phyloP scores from a whole-genome alignment of 139 green algal species.

The Raphidocelis subcapitata region DNA sequence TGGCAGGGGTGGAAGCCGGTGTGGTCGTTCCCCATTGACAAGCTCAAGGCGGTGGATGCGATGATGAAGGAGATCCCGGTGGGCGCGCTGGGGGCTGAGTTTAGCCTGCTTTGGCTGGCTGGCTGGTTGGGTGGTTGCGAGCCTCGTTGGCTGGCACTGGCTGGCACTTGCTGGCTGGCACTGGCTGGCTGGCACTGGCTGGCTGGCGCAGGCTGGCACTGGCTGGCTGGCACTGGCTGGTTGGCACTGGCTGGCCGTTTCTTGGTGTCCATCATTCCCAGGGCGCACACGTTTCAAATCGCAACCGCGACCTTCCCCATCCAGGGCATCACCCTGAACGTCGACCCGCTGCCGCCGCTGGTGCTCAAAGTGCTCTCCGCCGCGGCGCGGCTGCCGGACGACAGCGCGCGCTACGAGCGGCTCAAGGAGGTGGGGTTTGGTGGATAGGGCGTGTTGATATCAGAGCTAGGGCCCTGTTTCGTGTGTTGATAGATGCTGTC shows the following conservation, averaged over 20 bases:
- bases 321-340: neutral
- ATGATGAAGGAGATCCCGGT: conserved; percentile 9
- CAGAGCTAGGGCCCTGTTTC: too few relatives aligned
- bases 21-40: conserved; percentile 13
- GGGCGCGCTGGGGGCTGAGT: neutral
- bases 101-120: neutral
- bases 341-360: conserved; percentile 15
- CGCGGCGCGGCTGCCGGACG: conserved; percentile 28
- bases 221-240: neutral
- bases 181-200: neutral
- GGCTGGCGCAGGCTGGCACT: neutral
- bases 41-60: conserved; percentile 3
- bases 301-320: too few relatives aligned
- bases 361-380: conserved; percentile 20
- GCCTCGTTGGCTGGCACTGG: neutral
- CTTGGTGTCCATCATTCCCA: too few relatives aligned
- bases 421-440: conserved; percentile 9
- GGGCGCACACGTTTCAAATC: too few relatives aligned
- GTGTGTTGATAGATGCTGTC: too few relatives aligned
- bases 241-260: too few relatives aligned
- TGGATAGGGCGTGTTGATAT: too few relatives aligned
- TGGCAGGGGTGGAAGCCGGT: neutral
- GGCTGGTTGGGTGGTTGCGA: neutral
- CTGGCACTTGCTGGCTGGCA: neutral
- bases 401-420: conserved; percentile 37